Conservation (phyloP, 1,284 basidiomycete genomes). For the Cystobasidium slooffiae region DNA sequence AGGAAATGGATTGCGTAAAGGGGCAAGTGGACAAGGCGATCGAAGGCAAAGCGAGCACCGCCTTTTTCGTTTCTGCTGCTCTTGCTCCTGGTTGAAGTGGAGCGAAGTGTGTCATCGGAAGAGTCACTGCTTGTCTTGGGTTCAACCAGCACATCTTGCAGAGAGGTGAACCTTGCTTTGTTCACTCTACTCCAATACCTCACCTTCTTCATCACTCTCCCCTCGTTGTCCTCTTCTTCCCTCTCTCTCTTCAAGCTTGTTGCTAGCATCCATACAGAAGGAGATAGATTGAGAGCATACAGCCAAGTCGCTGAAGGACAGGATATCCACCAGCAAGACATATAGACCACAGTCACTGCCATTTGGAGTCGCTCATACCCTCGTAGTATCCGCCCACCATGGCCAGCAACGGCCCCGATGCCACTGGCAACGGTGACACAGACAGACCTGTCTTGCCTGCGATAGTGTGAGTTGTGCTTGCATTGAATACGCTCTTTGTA, state of each 20-base stretch:
- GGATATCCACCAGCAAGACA: background rate
- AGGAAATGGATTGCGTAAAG: no score
- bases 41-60: background rate
- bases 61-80: background rate
- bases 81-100: background rate
- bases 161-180: background rate
- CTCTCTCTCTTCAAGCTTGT: background rate
- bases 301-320: background rate
- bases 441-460: constrained; percentile 21
- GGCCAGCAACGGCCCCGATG: background rate
- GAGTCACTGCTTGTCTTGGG: constrained; percentile 10
- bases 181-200: background rate
- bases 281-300: background rate
- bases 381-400: background rate
- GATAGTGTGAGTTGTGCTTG: constrained; percentile 34
- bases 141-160: background rate
- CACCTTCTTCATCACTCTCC: background rate
- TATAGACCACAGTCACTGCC: background rate
- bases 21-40: background rate
- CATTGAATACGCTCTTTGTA: no score
- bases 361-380: background rate
- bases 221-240: background rate
- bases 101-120: constrained; percentile 18
- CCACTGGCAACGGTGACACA: background rate
- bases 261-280: background rate